Percentiles rank a stretch among this genome's conserved stretches.
Conservation (phyloP, 805 yeast species). For the Candida nonsorbophila region DNA sequence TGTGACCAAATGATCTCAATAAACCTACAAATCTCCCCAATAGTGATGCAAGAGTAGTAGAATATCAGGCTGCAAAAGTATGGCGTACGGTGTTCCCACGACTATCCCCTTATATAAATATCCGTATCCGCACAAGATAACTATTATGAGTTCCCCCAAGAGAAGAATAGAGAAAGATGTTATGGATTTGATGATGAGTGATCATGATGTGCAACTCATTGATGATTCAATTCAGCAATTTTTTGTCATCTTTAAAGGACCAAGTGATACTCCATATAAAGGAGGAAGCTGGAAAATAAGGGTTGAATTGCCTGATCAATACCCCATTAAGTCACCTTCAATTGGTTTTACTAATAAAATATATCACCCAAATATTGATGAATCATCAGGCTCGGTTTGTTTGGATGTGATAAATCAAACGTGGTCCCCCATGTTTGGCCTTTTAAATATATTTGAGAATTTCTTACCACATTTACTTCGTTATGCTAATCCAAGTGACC, state of each 20-base stretch:
- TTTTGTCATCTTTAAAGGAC: slow-evolving; percentile 80
- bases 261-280: slow-evolving; percentile 74
- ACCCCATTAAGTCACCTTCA: slow-evolving; percentile 94
- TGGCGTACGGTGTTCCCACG: no score
- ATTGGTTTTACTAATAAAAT: slow-evolving; percentile 90
- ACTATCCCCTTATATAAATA: no score
- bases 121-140: no score
- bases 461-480: slow-evolving; percentile 87
- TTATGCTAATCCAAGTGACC: slow-evolving; percentile 93
- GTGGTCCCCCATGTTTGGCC: slow-evolving; percentile 97
- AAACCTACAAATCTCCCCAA: no score
- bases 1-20: no score
- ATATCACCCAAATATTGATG: slow-evolving; percentile 94
- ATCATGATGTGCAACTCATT: slow-evolving; percentile 77
- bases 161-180: slow-evolving; percentile 91
- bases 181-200: slow-evolving; percentile 94
- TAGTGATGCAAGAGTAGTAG: no score
- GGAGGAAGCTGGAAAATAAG: slow-evolving; percentile 88
- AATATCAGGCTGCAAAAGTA: no score
- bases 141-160: slow-evolving; percentile 61
- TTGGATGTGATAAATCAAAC: slow-evolving; percentile 95
- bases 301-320: slow-evolving; percentile 91
- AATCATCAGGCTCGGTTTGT: slow-evolving; percentile 85
- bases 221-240: slow-evolving; percentile 81
- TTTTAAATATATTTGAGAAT: slow-evolving; percentile 84